These are phyloP conservation scores for Ensete glaucum DNA, from an alignment of 176 grass and related monocot species.

Conservation along the genomic window DNA sequence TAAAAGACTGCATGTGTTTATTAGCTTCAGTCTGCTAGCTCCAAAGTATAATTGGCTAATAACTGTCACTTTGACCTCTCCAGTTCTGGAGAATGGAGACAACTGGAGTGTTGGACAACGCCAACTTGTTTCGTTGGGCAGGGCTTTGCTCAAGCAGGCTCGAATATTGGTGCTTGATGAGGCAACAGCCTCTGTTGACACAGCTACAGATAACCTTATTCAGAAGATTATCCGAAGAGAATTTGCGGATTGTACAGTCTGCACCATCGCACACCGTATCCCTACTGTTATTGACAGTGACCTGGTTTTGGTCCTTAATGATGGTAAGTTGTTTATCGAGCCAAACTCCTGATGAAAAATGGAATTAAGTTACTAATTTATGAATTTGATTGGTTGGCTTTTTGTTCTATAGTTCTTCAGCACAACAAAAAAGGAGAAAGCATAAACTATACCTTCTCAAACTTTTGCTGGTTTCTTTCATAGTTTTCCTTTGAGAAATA, in stretches of 20 bases:
- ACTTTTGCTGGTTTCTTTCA: too few species aligned
- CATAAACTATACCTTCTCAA: too few species aligned
- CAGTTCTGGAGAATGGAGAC: constrained; percentile 92
- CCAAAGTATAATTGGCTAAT: neutral
- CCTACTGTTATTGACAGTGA: constrained; percentile 98
- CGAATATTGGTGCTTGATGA: constrained; percentile 94
- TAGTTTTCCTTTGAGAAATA: too few species aligned
- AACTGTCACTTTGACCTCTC: constrained; percentile 14
- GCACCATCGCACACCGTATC: constrained; percentile 93
- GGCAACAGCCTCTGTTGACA: constrained; percentile 94
- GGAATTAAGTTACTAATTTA: too few species aligned
- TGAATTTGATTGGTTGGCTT: too few species aligned
- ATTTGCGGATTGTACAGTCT: constrained; percentile 85
- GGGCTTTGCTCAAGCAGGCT: constrained; percentile 84
- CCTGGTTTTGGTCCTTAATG: constrained; percentile 77
- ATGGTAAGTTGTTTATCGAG: constrained; percentile 30
- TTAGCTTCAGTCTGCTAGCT: too few species aligned
- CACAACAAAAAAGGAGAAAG: too few species aligned
- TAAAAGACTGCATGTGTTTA: too few species aligned
- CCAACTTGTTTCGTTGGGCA: constrained; percentile 89
- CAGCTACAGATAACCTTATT: constrained; percentile 93
- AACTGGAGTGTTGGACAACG: constrained; percentile 99
- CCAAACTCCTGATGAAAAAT: neutral
- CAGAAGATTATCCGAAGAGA: constrained; percentile 98
- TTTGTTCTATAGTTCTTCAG: too few species aligned